Conservation (phyloP, 768 basidiomycete genomes). For the Suillus tomentosus region DNA sequence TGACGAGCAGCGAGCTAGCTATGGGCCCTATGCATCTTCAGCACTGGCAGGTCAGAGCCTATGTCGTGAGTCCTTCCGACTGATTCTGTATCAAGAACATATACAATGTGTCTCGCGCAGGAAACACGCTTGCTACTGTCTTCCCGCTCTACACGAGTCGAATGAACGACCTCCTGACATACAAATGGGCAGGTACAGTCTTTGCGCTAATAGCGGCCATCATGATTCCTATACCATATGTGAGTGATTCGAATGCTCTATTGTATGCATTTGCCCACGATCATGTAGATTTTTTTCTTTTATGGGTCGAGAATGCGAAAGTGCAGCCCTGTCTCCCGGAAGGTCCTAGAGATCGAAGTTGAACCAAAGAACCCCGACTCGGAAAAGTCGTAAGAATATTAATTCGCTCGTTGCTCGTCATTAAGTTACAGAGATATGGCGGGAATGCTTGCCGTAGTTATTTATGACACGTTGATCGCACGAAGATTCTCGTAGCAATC, state of each 20-base stretch:
- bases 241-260: conserved; percentile 27
- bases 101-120: conserved; percentile 26
- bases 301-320: conserved; percentile 35
- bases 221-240: conserved; percentile 64
- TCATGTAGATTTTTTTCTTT: conserved; percentile 31
- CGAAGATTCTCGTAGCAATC: not conserved
- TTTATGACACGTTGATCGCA: not conserved
- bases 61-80: conserved; percentile 42
- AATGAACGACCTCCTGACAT: conserved; percentile 58
- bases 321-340: conserved; percentile 30
- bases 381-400: not conserved
- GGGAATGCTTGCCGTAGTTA: not conserved
- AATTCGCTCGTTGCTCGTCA: not conserved
- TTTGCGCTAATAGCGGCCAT: conserved; percentile 53
- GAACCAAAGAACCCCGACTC: not conserved
- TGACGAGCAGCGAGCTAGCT: conserved; percentile 30
- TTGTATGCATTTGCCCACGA: not conserved
- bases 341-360: conserved; percentile 22
- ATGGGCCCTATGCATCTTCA: conserved; percentile 65
- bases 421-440: not conserved
- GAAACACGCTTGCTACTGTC: conserved; percentile 49
- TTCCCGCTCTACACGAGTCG: conserved; percentile 66
- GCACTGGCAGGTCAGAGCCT: conserved; percentile 70
- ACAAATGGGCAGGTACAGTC: conserved; percentile 62
- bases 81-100: not conserved